These are phyloP conservation scores for Talaromyces funiculosus DNA, from an alignment of 2,329 filamentous ascomycete species.

Conservation along the genomic window DNA sequence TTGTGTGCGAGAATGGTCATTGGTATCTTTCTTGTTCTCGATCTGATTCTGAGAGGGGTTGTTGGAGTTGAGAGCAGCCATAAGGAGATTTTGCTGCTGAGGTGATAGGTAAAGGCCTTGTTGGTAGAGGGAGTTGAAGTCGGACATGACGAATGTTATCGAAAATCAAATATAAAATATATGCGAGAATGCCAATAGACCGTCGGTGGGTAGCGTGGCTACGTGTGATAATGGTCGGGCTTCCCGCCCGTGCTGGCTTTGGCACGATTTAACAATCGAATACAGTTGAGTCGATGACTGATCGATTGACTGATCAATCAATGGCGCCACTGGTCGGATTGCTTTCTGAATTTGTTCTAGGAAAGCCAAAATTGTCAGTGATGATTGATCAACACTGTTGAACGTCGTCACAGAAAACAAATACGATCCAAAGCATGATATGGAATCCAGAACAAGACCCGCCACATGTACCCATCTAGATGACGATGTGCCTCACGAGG, in stretches of 20 bases:
- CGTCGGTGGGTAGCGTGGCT: not conserved
- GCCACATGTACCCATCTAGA: not conserved
- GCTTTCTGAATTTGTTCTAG: not conserved
- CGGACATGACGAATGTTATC: slow-evolving; percentile 26
- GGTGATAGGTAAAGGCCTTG: slow-evolving; percentile 65
- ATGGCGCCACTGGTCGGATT: not conserved
- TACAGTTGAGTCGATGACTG: not conserved
- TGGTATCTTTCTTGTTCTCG: slow-evolving; percentile 11
- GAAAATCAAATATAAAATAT: not conserved
- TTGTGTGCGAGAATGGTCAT: not conserved
- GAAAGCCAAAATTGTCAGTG: not conserved
- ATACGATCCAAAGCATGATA: not conserved
- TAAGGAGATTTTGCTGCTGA: slow-evolving; percentile 69
- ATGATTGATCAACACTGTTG: not conserved
- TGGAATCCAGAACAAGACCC: not conserved
- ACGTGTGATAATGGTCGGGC: slow-evolving; percentile 21
- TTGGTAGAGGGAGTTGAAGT: slow-evolving; percentile 37
- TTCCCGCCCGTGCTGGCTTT: slow-evolving; percentile 29
- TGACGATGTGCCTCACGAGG: too few species aligned
- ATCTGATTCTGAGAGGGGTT: slow-evolving; percentile 36
- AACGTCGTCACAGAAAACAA: not conserved
- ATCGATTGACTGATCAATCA: not conserved
- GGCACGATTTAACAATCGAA: not conserved
- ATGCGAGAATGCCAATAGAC: not conserved
- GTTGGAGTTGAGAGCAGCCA: slow-evolving; percentile 71